Base-by-base conservation (phyloP, 257 asterid genomes). In the Gentiana straminea region DNA sequence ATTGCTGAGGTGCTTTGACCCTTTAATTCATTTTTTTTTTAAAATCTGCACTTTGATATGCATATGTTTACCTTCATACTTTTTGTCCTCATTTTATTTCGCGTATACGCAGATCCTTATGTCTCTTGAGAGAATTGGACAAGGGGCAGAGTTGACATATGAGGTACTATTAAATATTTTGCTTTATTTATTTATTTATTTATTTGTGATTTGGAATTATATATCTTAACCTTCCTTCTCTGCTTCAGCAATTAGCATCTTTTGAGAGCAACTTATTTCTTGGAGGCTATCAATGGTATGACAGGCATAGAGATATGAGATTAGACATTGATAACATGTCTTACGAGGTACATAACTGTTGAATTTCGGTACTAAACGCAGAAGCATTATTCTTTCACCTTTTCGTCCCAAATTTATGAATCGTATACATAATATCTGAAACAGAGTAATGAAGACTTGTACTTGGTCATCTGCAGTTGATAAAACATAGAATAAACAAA, bases 251-350 rank as follows among this genome's bases (percentile, higher is more conserved):
- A 78, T 56, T 79, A 48, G 83, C 81, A 66, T 70, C 77, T 37
- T 51, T 86, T 57, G 98, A 90, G 70, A 70, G 83, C 51, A 73
- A 86, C 50, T 73, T 87, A 64, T 69, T 82, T 70, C 79, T 76
- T 33, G 73, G 81, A 36, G 71, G 90, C 70, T 84, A 81, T 55
- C 79, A 61, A 78, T 78, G 82, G 59, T 74, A 81, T 56, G 98
- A 87, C 66, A 92, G 79, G 65, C 96, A 91, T 70, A 76, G 89
- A 45, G 95, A 76, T 60, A 76, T 91, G 95, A 82, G 98, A 64
- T 64, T 91, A 64, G 95, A 91, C 68, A 91, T 91, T 15, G 96
- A 91, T 75, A 77, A 67, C 84, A 91, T 91, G 98, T 82, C 96
- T 10, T 91, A 91, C 11, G 98, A 91, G 95, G 98, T 91, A 59